phyloP scores from a whole-genome alignment of 768 basidiomycete species.

The Saitozyma sp. region DNA sequence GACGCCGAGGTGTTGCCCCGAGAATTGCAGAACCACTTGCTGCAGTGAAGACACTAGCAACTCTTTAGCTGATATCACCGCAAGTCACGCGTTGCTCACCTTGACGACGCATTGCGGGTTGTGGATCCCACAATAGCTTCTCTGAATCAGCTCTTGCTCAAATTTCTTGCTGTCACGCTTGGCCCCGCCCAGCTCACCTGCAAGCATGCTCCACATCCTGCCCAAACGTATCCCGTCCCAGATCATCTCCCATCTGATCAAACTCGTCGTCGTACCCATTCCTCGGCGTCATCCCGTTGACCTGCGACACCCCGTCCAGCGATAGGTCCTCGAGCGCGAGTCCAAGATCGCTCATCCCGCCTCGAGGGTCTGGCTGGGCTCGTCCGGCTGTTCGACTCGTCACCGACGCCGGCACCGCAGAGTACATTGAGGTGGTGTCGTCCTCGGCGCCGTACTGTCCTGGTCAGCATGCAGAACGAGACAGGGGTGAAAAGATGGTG shows the following conservation, averaged over 20 bases:
- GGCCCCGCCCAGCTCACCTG: slow-evolving; percentile 61
- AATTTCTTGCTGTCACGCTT: neutral
- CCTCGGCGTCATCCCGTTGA: slow-evolving; percentile 13
- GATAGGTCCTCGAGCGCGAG: slow-evolving; percentile 20
- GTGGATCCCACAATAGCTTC: slow-evolving; percentile 96
- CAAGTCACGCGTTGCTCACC: slow-evolving; percentile 30
- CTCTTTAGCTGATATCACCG: slow-evolving; percentile 8
- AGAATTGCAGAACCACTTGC: slow-evolving; percentile 83
- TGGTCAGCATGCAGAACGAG: neutral
- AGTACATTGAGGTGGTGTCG: slow-evolving; percentile 44
- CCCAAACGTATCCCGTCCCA: slow-evolving; percentile 15
- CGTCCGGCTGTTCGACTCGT: slow-evolving; percentile 2
- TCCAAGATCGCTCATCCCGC: slow-evolving; percentile 12
- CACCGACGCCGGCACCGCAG: slow-evolving; percentile 24
- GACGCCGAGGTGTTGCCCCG: slow-evolving; percentile 96
- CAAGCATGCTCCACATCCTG: slow-evolving; percentile 68
- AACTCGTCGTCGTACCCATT: slow-evolving; percentile 33
- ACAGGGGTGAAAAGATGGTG: slow-evolving; percentile 8
- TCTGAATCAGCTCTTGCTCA: slow-evolving; percentile 8
- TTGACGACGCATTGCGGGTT: slow-evolving; percentile 96
- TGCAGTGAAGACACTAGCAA: slow-evolving; percentile 48
- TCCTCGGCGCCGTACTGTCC: slow-evolving; percentile 46
- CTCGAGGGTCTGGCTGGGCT: neutral
- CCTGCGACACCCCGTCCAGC: slow-evolving; percentile 8
- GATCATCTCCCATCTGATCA: slow-evolving; percentile 27